These are phyloP conservation scores for Wickerhamiella australiensis DNA, from an alignment of 805 yeast genomes.

Conservation along the genomic window DNA sequence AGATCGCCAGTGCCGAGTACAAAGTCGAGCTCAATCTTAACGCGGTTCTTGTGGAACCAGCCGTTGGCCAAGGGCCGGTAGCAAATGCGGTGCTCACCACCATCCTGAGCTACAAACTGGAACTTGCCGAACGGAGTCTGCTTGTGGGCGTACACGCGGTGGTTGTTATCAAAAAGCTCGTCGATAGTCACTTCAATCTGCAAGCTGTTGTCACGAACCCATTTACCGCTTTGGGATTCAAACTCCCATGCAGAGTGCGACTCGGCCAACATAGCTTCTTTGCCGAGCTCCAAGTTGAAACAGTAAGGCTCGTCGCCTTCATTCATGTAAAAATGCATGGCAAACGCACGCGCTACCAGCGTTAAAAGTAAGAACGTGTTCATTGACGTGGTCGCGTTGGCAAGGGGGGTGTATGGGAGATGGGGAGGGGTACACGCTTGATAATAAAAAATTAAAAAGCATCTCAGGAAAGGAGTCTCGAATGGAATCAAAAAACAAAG, in stretches of 20 bases:
- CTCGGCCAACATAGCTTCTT: slow-evolving; percentile 67
- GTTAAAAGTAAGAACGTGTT: slow-evolving; percentile 12
- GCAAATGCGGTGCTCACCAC: slow-evolving; percentile 80
- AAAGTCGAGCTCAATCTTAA: slow-evolving; percentile 64
- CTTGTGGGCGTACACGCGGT: slow-evolving; percentile 60
- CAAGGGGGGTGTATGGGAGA: neutral
- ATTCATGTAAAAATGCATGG: slow-evolving; percentile 63
- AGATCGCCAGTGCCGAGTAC: slow-evolving; percentile 54
- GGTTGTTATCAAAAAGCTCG: slow-evolving; percentile 73
- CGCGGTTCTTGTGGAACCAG: slow-evolving; percentile 48
- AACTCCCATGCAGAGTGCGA: slow-evolving; percentile 57
- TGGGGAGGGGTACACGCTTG: neutral
- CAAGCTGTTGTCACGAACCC: slow-evolving; percentile 40
- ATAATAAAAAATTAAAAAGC: neutral
- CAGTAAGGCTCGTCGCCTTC: slow-evolving; percentile 64
- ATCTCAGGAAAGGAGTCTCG: no score
- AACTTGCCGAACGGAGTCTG: slow-evolving; percentile 52
- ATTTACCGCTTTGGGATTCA: slow-evolving; percentile 38
- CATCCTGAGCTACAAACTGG: slow-evolving; percentile 67
- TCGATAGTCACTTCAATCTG: slow-evolving; percentile 59
- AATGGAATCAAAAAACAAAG: no score
- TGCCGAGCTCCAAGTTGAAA: slow-evolving; percentile 69
- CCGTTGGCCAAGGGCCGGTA: slow-evolving; percentile 46
- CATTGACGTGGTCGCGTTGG: slow-evolving; percentile 5
- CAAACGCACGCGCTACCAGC: slow-evolving; percentile 12